Evolutionary conservation across 257 asterid genomes (phyloP).

Genomic region (Paulownia fortunei): DNA sequence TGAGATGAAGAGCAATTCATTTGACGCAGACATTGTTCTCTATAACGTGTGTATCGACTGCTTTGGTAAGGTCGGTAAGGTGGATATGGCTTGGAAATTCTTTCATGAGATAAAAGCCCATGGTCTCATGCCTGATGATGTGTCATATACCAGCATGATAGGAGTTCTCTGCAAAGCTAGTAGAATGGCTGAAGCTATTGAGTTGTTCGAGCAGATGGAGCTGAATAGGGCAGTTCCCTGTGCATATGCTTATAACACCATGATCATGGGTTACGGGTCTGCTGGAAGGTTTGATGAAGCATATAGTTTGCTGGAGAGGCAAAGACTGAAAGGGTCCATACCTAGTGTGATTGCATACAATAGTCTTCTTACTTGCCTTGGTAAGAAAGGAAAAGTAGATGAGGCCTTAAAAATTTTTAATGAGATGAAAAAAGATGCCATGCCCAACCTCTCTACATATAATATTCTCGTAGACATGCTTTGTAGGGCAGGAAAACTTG

Average conservation of each 20-base stretch:
- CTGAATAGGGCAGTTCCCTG: conserved; percentile 73
- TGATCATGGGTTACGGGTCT: conserved; percentile 96
- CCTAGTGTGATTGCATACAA: conserved; percentile 93
- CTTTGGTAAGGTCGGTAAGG: conserved; percentile 90
- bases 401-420: conserved; percentile 72
- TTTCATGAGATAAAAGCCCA: conserved; percentile 82
- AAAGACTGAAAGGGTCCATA: conserved; percentile 81
- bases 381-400: conserved; percentile 70
- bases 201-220: conserved; percentile 90
- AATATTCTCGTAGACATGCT: conserved; percentile 90
- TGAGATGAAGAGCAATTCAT: conserved; percentile 84
- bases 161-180: conserved; percentile 83
- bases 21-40: conserved; percentile 84
- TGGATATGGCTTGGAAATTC: conserved; percentile 96
- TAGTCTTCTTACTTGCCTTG: conserved; percentile 84
- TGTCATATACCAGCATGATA: conserved; percentile 90
- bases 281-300: conserved; percentile 87
- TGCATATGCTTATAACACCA: conserved; percentile 94
- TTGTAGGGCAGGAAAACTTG: conserved; percentile 67
- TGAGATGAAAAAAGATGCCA: conserved; percentile 90
- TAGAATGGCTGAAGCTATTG: conserved; percentile 75
- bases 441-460: conserved; percentile 83
- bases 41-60: conserved; percentile 91
- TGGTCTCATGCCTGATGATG: conserved; percentile 82
- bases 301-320: conserved; percentile 84